Evolutionary conservation across 192 early-diverging fungal species (phyloP).

Genomic region (Chytriomyces sp.): DNA sequence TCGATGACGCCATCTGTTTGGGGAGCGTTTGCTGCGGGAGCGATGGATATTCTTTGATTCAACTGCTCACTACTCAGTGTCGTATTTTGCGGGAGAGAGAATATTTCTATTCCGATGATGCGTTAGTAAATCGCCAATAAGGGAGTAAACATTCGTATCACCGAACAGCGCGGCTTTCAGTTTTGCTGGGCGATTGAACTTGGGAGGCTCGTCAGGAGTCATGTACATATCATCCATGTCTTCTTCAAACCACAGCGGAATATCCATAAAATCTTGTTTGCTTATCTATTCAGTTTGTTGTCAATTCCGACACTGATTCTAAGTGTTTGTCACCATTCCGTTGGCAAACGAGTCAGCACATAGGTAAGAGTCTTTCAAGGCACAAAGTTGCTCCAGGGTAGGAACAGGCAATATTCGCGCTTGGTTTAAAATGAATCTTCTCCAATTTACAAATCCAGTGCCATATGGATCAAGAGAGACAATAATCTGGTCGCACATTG

Average conservation of each 20-base stretch:
- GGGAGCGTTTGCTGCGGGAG: no score
- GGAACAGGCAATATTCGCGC: constrained; percentile 50
- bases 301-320: no score
- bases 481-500: constrained; percentile 26
- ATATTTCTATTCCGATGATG: no score
- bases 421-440: constrained; percentile 45
- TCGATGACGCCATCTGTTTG: no score
- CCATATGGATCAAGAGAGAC: constrained; percentile 52
- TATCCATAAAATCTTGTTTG: constrained; percentile 40
- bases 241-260: constrained; percentile 58
- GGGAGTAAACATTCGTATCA: constrained; percentile 24
- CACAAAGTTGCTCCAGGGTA: constrained; percentile 26
- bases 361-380: constrained; percentile 18
- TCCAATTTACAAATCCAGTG: constrained; percentile 58
- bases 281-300: constrained; percentile 30
- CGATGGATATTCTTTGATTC: background rate
- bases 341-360: constrained; percentile 20
- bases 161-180: constrained; percentile 51
- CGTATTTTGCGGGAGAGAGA: no score
- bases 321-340: constrained; percentile 29
- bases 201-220: constrained; percentile 18
- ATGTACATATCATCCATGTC: constrained; percentile 31
- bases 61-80: background rate
- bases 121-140: background rate
- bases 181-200: constrained; percentile 54